Percentiles rank a stretch among this genome's conserved stretches.
Conservation (phyloP, 2,329 filamentous ascomycete species). For the Metarhizium anisopliae region DNA sequence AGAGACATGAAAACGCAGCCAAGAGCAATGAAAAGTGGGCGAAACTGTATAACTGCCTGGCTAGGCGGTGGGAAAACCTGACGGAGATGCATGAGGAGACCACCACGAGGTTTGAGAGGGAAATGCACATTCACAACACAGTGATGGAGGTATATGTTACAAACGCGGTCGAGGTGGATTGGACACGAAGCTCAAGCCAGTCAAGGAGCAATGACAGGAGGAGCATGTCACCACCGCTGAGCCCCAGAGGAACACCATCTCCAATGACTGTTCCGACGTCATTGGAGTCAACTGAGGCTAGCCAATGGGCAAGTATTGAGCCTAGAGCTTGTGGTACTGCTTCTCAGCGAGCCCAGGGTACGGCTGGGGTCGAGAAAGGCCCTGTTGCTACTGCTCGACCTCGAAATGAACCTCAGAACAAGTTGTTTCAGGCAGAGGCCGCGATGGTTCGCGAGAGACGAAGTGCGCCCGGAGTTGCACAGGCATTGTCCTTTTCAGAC, state of each 20-base stretch:
- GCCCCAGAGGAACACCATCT: neutral
- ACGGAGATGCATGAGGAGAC: neutral
- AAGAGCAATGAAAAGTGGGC: neutral
- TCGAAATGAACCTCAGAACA: neutral
- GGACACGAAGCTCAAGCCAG: neutral
- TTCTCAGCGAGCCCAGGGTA: neutral
- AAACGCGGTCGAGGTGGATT: neutral
- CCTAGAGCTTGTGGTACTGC: neutral
- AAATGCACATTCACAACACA: neutral
- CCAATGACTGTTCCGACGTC: neutral
- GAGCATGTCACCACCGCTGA: neutral
- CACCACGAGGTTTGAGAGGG: neutral
- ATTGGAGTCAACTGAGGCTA: neutral
- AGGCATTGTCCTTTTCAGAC: neutral
- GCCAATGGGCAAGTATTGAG: neutral
- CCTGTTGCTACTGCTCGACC: neutral
- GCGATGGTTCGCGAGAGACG: neutral
- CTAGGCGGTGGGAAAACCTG: neutral
- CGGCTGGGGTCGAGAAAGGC: neutral
- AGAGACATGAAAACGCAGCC: neutral
- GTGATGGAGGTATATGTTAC: slow-evolving; percentile 1
- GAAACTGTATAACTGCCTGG: neutral
- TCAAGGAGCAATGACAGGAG: neutral
- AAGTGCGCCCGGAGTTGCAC: neutral
- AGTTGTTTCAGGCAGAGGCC: neutral